phyloP scores from a whole-genome alignment of 2,329 filamentous ascomycete genomes.

The Aspergillus carbonarius region DNA sequence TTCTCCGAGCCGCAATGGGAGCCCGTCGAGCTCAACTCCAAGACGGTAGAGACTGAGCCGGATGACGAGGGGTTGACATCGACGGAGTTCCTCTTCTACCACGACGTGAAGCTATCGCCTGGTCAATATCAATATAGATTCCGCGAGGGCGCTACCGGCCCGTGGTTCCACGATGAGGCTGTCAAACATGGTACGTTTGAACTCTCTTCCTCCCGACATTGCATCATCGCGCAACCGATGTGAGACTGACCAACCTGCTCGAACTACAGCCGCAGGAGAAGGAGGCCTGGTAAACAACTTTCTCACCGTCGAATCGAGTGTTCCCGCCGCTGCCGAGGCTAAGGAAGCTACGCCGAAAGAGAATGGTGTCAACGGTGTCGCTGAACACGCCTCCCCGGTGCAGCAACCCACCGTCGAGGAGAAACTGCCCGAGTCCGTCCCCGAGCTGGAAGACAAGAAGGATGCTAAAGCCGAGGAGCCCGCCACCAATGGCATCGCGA shows the following conservation, averaged over 20 bases:
- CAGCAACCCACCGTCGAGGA: slow-evolving; percentile 11
- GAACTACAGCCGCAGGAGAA: slow-evolving; percentile 21
- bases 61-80: slow-evolving; percentile 18
- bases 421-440: slow-evolving; percentile 3
- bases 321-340: background rate
- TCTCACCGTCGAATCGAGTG: slow-evolving; percentile 14
- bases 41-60: slow-evolving; percentile 17
- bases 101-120: slow-evolving; percentile 16
- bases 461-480: slow-evolving; percentile 6
- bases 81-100: slow-evolving; percentile 24
- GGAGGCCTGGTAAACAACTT: slow-evolving; percentile 25
- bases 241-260: slow-evolving; percentile 3
- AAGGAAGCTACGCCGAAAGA: slow-evolving; percentile 9
- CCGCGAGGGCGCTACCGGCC: slow-evolving; percentile 22
- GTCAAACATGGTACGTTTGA: slow-evolving; percentile 25
- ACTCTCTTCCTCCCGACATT: background rate
- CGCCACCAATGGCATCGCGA: slow-evolving; percentile 4
- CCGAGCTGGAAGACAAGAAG: slow-evolving; percentile 9
- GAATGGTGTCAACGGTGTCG: slow-evolving; percentile 2
- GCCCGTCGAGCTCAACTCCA: slow-evolving; percentile 25
- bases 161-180: slow-evolving; percentile 29
- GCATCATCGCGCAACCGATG: background rate
- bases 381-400: background rate
- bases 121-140: slow-evolving; percentile 31
- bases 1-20: slow-evolving; percentile 32